These are phyloP conservation scores for Thymus mandschuricus DNA, from an alignment of 257 asterid species.

Conservation along the genomic window DNA sequence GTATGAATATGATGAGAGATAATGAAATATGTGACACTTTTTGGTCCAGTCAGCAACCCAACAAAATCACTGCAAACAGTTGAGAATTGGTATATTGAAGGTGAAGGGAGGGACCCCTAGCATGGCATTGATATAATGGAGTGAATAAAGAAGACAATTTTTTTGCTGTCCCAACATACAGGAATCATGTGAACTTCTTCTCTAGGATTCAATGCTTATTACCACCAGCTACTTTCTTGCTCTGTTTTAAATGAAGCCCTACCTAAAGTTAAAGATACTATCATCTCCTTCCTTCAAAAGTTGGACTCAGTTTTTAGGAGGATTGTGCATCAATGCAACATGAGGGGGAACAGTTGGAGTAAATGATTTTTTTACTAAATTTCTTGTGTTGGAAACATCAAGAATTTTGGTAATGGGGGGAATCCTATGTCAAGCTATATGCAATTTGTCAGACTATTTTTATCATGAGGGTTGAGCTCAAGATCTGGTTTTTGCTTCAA, in stretches of 20 bases:
- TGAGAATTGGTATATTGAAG: slow-evolving; percentile 26
- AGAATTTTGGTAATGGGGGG: slow-evolving; percentile 2
- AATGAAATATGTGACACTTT: slow-evolving; percentile 35
- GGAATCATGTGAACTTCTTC: slow-evolving; percentile 36
- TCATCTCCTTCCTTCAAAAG: slow-evolving; percentile 6
- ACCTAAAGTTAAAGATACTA: background rate
- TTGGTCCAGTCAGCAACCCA: slow-evolving; percentile 29
- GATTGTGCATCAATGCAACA: background rate
- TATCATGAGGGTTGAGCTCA: slow-evolving; percentile 13
- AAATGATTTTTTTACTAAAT: background rate
- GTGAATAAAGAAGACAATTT: slow-evolving; percentile 15
- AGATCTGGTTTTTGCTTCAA: slow-evolving; percentile 27
- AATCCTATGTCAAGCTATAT: background rate
- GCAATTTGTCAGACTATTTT: slow-evolving; percentile 4
- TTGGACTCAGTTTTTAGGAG: slow-evolving; percentile 8
- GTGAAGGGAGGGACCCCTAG: slow-evolving; percentile 23
- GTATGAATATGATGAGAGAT: slow-evolving; percentile 19
- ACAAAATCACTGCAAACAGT: slow-evolving; percentile 35
- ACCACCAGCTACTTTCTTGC: slow-evolving; percentile 37
- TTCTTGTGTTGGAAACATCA: background rate
- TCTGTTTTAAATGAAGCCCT: slow-evolving; percentile 19
- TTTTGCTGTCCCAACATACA: slow-evolving; percentile 29
- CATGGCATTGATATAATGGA: slow-evolving; percentile 28
- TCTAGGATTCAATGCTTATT: slow-evolving; percentile 29
- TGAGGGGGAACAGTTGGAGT: background rate